phyloP scores from a whole-genome alignment of 164 flowering plant genomes.

The Kingdonia uniflora region DNA sequence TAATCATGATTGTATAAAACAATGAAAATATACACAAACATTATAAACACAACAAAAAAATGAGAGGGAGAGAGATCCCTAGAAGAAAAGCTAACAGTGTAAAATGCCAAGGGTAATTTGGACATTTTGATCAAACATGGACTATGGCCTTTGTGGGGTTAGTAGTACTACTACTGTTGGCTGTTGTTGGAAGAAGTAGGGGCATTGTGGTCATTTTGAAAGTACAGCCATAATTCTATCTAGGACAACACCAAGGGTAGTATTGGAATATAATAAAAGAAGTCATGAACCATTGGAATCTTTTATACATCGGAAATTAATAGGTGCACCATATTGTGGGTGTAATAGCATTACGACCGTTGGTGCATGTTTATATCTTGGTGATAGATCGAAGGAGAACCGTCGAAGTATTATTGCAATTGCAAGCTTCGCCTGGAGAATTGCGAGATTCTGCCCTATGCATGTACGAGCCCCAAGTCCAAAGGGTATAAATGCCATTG shows the following conservation, averaged over 20 bases:
- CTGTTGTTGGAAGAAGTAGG: neutral
- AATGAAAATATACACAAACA: conserved; percentile 24
- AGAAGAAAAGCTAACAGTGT: conserved; percentile 1
- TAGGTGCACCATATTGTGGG: conserved; percentile 88
- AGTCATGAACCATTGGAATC: conserved; percentile 15
- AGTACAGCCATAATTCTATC: neutral
- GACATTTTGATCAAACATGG: conserved; percentile 8
- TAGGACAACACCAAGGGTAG: neutral
- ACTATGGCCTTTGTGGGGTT: conserved; percentile 1
- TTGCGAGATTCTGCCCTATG: conserved; percentile 83
- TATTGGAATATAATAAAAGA: conserved; percentile 6
- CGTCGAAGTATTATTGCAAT: conserved; percentile 57
- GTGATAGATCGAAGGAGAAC: conserved; percentile 51
- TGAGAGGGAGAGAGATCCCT: conserved; percentile 6
- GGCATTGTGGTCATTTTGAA: neutral
- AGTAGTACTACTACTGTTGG: conserved; percentile 1
- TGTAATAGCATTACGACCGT: conserved; percentile 74
- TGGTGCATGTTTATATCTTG: conserved; percentile 78
- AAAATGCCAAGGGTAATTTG: conserved; percentile 13
- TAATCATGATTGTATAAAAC: conserved; percentile 20
- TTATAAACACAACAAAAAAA: neutral
- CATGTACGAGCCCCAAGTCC: conserved; percentile 83
- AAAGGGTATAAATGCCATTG: conserved; percentile 85
- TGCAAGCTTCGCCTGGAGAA: conserved; percentile 62
- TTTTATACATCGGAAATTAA: conserved; percentile 34